Conservation (phyloP, 2,329 filamentous ascomycete genomes). For the Drechslera avenae region DNA sequence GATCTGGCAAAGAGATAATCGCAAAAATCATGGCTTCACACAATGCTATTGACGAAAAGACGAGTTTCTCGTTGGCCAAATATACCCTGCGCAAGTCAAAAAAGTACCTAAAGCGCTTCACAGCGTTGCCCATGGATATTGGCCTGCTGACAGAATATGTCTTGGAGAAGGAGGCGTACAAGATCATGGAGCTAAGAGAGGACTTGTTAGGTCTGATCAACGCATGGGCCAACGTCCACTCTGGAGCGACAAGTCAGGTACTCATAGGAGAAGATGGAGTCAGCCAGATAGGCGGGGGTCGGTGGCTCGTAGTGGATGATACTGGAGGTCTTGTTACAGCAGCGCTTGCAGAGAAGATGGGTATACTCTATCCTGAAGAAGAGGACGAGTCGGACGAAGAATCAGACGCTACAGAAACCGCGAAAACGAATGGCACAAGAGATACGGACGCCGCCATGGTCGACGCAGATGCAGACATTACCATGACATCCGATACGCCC, state of each 20-base stretch:
- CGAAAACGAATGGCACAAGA: conserved; percentile 4
- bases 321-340: conserved; percentile 82
- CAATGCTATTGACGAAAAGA: conserved; percentile 90
- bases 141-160: conserved; percentile 76
- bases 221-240: conserved; percentile 91
- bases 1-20: conserved; percentile 86
- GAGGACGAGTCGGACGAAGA: conserved; percentile 42
- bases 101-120: conserved; percentile 91
- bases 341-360: conserved; percentile 87
- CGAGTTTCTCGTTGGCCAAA: conserved; percentile 88
- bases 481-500: conserved; percentile 16
- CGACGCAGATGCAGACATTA: conserved; percentile 19
- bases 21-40: conserved; percentile 92
- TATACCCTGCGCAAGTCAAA: conserved; percentile 93
- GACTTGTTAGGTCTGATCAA: conserved; percentile 81
- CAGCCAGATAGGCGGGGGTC: conserved; percentile 55
- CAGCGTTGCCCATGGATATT: conserved; percentile 81
- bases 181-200: conserved; percentile 83
- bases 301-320: conserved; percentile 86
- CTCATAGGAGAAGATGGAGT: conserved; percentile 38
- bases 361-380: conserved; percentile 66
- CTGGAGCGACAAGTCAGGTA: conserved; percentile 55
- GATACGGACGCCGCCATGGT: conserved; percentile 7
- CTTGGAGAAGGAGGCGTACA: conserved; percentile 78
- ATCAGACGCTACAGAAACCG: background rate